Conservation (phyloP, 1,139 yeast species). For the Kodamaea alishanica region DNA sequence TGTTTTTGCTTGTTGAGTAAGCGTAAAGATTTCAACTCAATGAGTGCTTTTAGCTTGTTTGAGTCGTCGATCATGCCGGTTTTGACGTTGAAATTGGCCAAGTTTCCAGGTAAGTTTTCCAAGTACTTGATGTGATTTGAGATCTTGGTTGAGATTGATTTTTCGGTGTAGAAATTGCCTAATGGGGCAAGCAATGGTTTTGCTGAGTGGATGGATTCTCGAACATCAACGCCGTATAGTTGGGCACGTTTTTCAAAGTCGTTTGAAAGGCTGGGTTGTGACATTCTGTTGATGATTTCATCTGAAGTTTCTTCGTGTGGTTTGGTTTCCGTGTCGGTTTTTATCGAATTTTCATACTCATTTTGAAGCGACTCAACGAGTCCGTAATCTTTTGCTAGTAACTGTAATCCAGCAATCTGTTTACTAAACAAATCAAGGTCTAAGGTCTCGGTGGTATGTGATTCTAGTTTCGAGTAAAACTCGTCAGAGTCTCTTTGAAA, state of each 20-base stretch:
- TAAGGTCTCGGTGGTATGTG: slow-evolving; percentile 12
- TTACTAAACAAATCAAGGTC: slow-evolving; percentile 55
- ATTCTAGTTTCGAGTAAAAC: slow-evolving; percentile 18
- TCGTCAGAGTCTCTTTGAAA: slow-evolving; percentile 23
- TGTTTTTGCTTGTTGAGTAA: slow-evolving; percentile 82
- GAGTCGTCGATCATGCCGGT: slow-evolving; percentile 39
- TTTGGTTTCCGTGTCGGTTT: background rate
- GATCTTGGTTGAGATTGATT: slow-evolving; percentile 51
- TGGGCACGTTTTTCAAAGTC: slow-evolving; percentile 29
- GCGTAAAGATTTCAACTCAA: slow-evolving; percentile 80
- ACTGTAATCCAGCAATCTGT: slow-evolving; percentile 73
- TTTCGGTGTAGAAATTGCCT: slow-evolving; percentile 47
- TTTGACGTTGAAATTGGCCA: slow-evolving; percentile 58
- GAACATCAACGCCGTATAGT: slow-evolving; percentile 30
- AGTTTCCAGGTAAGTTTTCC: slow-evolving; percentile 70
- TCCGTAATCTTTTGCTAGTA: slow-evolving; percentile 74
- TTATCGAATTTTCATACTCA: slow-evolving; percentile 11
- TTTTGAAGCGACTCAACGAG: slow-evolving; percentile 52
- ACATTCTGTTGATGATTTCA: no score
- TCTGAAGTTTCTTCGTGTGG: no score
- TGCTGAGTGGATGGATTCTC: slow-evolving; percentile 19
- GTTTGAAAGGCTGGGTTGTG: no score
- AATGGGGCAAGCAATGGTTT: slow-evolving; percentile 28
- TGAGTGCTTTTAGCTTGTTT: slow-evolving; percentile 58
- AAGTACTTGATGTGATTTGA: slow-evolving; percentile 71